These are phyloP conservation scores for Candida mesenterica DNA, from an alignment of 1,139 yeast species.

Conservation along the genomic window DNA sequence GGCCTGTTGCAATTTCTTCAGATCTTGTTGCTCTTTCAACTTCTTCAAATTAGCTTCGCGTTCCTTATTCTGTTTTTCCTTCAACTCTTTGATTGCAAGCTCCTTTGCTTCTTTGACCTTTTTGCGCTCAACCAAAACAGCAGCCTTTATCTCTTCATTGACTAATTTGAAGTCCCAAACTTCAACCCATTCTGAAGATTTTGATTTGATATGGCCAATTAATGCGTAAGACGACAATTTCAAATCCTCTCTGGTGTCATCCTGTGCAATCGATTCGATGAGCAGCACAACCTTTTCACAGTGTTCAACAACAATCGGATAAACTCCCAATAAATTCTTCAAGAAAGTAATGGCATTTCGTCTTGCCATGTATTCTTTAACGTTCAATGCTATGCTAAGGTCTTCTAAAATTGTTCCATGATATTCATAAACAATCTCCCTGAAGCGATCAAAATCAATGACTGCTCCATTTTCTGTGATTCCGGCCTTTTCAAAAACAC, in stretches of 20 bases:
- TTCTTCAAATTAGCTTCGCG: slow-evolving; percentile 22
- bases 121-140: slow-evolving; percentile 23
- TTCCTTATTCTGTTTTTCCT: slow-evolving; percentile 11
- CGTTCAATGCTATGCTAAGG: slow-evolving; percentile 46
- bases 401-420: no score
- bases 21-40: slow-evolving; percentile 20
- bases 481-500: slow-evolving; percentile 13
- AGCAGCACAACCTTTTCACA: slow-evolving; percentile 53
- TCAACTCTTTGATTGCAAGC: slow-evolving; percentile 15
- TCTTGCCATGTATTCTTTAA: slow-evolving; percentile 73
- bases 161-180: slow-evolving; percentile 56
- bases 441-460: slow-evolving; percentile 35
- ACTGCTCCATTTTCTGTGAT: slow-evolving; percentile 2
- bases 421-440: slow-evolving; percentile 51
- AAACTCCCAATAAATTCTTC: slow-evolving; percentile 62
- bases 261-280: slow-evolving; percentile 46
- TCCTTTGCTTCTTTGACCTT: slow-evolving; percentile 17
- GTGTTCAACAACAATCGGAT: slow-evolving; percentile 70
- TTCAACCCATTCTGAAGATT: slow-evolving; percentile 55
- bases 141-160: slow-evolving; percentile 30
- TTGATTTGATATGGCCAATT: slow-evolving; percentile 65
- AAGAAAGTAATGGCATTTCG: slow-evolving; percentile 78
- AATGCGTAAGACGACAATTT: slow-evolving; percentile 77
- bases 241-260: slow-evolving; percentile 77
- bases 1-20: slow-evolving; percentile 13